Evolutionary conservation across 768 basidiomycete genomes (phyloP).

Genomic region (Boletus huronensis): DNA sequence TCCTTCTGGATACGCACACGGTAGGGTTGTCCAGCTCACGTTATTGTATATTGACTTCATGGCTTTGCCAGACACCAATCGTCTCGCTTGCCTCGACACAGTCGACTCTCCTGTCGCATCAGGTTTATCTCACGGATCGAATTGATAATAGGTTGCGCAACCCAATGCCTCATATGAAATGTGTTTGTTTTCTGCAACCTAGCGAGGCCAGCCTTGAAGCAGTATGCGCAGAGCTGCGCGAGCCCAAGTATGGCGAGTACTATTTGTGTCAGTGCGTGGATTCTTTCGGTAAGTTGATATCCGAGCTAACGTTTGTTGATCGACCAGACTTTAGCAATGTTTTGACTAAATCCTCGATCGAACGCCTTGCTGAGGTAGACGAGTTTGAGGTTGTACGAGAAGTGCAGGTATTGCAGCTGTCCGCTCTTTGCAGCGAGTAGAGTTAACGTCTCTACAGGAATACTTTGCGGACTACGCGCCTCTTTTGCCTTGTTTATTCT

Average conservation of each 20-base stretch:
- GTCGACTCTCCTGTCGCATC: constrained; percentile 87
- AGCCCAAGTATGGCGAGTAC: constrained; percentile 96
- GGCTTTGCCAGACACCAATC: constrained; percentile 75
- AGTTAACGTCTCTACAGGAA: constrained; percentile 54
- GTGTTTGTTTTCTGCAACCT: constrained; percentile 88
- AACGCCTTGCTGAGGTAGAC: constrained; percentile 89
- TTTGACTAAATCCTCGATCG: constrained; percentile 84
- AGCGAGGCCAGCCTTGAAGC: constrained; percentile 80
- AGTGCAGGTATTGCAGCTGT: constrained; percentile 69
- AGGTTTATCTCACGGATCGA: constrained; percentile 96
- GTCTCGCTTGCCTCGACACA: constrained; percentile 94
- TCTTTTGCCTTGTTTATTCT: constrained; percentile 81
- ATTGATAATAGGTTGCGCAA: constrained; percentile 93
- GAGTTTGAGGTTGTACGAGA: constrained; percentile 96
- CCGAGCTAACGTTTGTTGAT: constrained; percentile 14
- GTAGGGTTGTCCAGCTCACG: constrained; percentile 42
- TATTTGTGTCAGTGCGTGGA: constrained; percentile 96
- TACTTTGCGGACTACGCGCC: constrained; percentile 97
- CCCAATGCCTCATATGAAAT: constrained; percentile 94
- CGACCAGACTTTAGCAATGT: constrained; percentile 90
- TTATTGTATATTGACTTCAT: neutral
- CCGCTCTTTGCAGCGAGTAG: neutral
- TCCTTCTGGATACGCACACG: constrained; percentile 91
- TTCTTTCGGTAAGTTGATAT: constrained; percentile 31
- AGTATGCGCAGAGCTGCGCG: constrained; percentile 76